phyloP scores from a whole-genome alignment of 2,329 filamentous ascomycete species.

The Neofusicoccum sp. region DNA sequence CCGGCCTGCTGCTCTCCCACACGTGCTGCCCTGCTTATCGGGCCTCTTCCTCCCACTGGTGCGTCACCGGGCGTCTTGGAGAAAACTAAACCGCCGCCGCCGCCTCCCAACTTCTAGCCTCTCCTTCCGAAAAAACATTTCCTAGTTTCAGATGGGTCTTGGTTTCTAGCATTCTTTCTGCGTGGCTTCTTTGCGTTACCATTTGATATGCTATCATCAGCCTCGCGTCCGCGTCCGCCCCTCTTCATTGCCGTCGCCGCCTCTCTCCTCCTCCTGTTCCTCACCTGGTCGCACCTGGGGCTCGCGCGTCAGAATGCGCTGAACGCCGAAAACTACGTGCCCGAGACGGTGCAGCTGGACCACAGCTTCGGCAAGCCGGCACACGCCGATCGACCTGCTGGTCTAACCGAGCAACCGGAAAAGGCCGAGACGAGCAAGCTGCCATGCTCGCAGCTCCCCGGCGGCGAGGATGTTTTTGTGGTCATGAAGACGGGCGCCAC shows the following conservation, averaged over 20 bases:
- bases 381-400: not conserved
- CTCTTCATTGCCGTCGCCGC: conserved; percentile 18
- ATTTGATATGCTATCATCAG: conserved; percentile 12
- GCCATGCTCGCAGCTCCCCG: conserved; percentile 31
- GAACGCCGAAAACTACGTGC: conserved; percentile 9
- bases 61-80: not conserved
- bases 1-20: not conserved
- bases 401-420: not conserved
- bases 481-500: conserved; percentile 61
- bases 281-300: conserved; percentile 11
- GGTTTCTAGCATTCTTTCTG: not conserved
- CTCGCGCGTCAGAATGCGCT: conserved; percentile 3
- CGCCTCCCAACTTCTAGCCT: not conserved
- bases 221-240: conserved; percentile 7
- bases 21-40: not conserved
- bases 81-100: not conserved
- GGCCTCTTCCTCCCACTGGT: not conserved
- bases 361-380: conserved; percentile 10
- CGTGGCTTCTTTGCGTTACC: not conserved
- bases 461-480: conserved; percentile 54
- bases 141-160: conserved; percentile 5
- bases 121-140: not conserved
- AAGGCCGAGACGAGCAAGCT: not conserved
- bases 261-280: conserved; percentile 7
- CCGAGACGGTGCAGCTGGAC: conserved; percentile 17